Evolutionary conservation across 768 basidiomycete genomes (phyloP).

Genomic region (Tylopilus vinaceipallidus): DNA sequence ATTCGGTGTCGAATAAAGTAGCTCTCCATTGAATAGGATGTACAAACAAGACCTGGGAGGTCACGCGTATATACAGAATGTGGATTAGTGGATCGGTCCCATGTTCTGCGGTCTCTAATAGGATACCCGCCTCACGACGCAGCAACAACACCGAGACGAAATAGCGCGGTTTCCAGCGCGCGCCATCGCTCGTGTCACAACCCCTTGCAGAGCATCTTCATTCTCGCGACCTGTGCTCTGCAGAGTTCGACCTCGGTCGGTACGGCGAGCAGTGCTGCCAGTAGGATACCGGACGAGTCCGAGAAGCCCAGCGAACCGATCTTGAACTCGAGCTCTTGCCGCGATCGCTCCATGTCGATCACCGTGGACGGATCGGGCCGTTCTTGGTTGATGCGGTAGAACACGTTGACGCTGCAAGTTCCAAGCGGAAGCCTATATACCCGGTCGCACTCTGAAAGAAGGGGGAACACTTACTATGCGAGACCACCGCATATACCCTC

Average conservation of each 20-base stretch:
- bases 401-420: constrained; percentile 74
- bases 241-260: constrained; percentile 72
- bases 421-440: background rate
- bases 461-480: constrained; percentile 64
- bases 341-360: constrained; percentile 54
- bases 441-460: background rate
- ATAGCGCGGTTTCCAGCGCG: background rate
- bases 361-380: constrained; percentile 44
- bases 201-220: constrained; percentile 67
- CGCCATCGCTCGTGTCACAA: constrained; percentile 38
- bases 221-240: constrained; percentile 63
- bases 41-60: background rate
- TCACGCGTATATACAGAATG: background rate
- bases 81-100: background rate
- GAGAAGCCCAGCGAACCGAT: constrained; percentile 88
- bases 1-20: background rate
- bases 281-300: constrained; percentile 70
- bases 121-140: background rate
- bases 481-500: constrained; percentile 94
- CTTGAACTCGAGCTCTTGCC: constrained; percentile 84
- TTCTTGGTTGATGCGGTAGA: constrained; percentile 80
- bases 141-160: background rate
- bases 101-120: background rate
- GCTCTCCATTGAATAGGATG: too few relatives aligned
- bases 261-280: constrained; percentile 40